Percentiles rank a stretch among this genome's conserved stretches.
Conservation (phyloP, 2,329 filamentous ascomycete genomes). For the Bisporella sp. region DNA sequence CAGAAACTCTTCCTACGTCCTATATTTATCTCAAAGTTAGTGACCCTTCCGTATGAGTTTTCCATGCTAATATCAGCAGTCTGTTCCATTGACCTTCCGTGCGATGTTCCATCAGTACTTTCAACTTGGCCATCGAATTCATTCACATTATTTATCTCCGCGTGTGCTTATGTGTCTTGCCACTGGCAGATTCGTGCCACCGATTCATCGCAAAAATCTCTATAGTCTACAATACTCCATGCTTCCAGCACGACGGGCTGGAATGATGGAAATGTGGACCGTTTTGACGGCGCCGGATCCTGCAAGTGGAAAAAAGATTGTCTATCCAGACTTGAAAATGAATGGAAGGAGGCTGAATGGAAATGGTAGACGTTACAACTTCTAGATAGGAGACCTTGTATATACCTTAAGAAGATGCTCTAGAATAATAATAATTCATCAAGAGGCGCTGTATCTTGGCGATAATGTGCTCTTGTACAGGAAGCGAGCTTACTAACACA, state of each 20-base stretch:
- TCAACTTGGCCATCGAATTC: constrained; percentile 83
- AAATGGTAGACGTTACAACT: constrained; percentile 14
- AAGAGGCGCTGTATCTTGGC: too few species aligned
- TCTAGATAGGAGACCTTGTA: background rate
- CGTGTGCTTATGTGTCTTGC: constrained; percentile 81
- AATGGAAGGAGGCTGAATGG: constrained; percentile 17
- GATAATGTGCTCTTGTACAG: too few species aligned
- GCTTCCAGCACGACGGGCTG: constrained; percentile 75
- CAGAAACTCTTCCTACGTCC: constrained; percentile 50
- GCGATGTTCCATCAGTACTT: constrained; percentile 98
- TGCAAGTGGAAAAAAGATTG: constrained; percentile 9
- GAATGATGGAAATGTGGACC: constrained; percentile 78
- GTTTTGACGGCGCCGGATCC: constrained; percentile 19
- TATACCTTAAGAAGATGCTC: background rate
- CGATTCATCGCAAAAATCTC: constrained; percentile 87
- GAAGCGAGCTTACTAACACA: too few species aligned
- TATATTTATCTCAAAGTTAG: constrained; percentile 81
- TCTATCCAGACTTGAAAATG: constrained; percentile 6
- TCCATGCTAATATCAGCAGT: constrained; percentile 42
- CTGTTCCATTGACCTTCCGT: constrained; percentile 81
- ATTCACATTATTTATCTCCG: constrained; percentile 90
- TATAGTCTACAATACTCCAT: constrained; percentile 98
- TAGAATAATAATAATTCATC: background rate
- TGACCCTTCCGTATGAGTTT: background rate
- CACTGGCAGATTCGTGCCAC: constrained; percentile 88